These are phyloP conservation scores for Phytophthora tentaculata DNA, from an alignment of 352 stramenopile species.

Conservation along the genomic window DNA sequence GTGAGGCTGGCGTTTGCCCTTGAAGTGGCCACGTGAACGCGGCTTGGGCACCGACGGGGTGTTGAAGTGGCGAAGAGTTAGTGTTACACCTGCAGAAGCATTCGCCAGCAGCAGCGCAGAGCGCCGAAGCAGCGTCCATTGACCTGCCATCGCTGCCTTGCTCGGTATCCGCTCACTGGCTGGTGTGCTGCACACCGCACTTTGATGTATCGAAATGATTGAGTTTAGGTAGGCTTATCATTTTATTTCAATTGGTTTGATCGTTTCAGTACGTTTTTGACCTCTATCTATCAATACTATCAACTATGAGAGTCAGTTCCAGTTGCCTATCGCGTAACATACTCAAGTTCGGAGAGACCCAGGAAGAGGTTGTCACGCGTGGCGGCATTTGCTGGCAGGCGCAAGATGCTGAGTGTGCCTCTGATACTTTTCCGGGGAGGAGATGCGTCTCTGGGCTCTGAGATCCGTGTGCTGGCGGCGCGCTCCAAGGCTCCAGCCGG, in stretches of 20 bases:
- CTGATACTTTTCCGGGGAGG: constrained; percentile 20
- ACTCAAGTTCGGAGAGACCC: constrained; percentile 11
- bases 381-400: constrained; percentile 20
- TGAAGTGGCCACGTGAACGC: constrained; percentile 61
- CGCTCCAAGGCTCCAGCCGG: not conserved
- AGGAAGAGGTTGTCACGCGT: constrained; percentile 33
- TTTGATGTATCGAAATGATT: constrained; percentile 11
- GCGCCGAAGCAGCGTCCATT: constrained; percentile 54
- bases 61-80: constrained; percentile 36
- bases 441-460: not conserved
- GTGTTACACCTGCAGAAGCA: constrained; percentile 7
- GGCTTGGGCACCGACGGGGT: constrained; percentile 49
- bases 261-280: not conserved
- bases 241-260: not conserved
- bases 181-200: constrained; percentile 32
- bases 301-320: constrained; percentile 17
- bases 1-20: constrained; percentile 36
- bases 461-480: not conserved
- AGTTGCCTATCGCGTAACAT: constrained; percentile 3
- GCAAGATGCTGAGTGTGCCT: constrained; percentile 26
- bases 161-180: constrained; percentile 31
- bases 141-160: constrained; percentile 34
- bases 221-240: not conserved
- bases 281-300: constrained; percentile 2
- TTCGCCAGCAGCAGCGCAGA: constrained; percentile 26